Evolutionary conservation across 106 monocot species (phyloP).

Genomic region (Phalaenopsis equestris): DNA sequence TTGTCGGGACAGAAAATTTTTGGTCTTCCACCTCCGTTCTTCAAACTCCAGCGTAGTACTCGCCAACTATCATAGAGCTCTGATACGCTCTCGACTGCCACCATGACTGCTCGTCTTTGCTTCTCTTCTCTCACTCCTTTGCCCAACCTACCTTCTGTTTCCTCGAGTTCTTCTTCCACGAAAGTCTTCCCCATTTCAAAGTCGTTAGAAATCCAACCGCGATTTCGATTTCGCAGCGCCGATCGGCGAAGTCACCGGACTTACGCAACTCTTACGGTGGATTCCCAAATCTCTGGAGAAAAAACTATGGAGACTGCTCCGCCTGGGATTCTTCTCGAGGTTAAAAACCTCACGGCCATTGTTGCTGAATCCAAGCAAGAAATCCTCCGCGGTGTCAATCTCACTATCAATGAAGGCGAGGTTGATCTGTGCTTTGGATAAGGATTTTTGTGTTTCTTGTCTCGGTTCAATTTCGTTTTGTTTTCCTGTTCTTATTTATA

Average conservation of each 20-base stretch:
- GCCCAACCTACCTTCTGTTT: not conserved
- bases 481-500: conserved; percentile 1
- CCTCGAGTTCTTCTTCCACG: not conserved
- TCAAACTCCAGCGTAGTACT: not conserved
- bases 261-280: not conserved
- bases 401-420: conserved; percentile 84
- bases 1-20: no score
- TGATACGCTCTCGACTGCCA: not conserved
- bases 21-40: no score
- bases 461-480: not conserved
- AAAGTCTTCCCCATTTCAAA: not conserved
- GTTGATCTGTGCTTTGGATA: conserved; percentile 13
- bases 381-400: conserved; percentile 71
- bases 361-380: conserved; percentile 55
- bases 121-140: conserved; percentile 3
- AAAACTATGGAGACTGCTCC: conserved; percentile 5
- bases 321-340: conserved; percentile 56
- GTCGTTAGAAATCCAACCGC: not conserved
- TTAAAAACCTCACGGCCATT: conserved; percentile 60
- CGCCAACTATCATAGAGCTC: not conserved
- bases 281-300: not conserved
- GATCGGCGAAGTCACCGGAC: not conserved
- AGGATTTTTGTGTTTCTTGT: not conserved
- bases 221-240: not conserved
- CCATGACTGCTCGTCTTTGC: not conserved